Conservation (phyloP, 208 protist genomes). For the Angomonas deanei region DNA sequence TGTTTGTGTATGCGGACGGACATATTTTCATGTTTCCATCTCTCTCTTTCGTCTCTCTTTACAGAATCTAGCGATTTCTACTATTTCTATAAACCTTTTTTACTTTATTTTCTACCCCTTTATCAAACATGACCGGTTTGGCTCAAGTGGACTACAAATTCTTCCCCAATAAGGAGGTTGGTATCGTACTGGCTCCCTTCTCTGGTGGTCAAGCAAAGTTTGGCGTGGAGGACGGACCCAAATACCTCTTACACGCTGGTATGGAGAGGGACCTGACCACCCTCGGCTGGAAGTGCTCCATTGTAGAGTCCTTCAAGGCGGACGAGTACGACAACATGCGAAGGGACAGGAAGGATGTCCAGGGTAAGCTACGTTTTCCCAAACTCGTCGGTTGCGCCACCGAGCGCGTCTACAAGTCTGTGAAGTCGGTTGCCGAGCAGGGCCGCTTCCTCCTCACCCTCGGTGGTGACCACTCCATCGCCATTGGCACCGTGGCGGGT, state of each 20-base stretch:
- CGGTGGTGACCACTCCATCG: conserved; percentile 39
- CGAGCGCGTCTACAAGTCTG: conserved; percentile 28
- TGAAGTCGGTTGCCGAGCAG: conserved; percentile 30
- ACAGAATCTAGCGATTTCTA: neutral
- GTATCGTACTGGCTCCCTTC: conserved; percentile 43
- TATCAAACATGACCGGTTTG: neutral
- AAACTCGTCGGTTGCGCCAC: conserved; percentile 26
- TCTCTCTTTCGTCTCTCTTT: neutral
- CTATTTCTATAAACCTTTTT: neutral
- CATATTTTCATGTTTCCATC: neutral
- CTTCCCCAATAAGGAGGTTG: conserved; percentile 34
- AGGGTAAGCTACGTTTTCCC: conserved; percentile 27
- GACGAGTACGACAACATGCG: conserved; percentile 23
- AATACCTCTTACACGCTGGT: conserved; percentile 31
- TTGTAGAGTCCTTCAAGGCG: conserved; percentile 23
- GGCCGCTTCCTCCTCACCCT: conserved; percentile 34
- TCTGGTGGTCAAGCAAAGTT: conserved; percentile 35
- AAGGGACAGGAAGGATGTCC: conserved; percentile 18
- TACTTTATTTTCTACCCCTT: neutral
- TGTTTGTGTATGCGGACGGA: neutral
- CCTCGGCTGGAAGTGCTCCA: conserved; percentile 28
- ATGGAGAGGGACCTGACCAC: conserved; percentile 33
- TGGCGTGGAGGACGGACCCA: conserved; percentile 37
- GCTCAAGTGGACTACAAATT: conserved; percentile 25
- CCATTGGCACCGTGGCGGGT: conserved; percentile 40